Base-by-base conservation (phyloP, 352 stramenopile genomes). In the Globisporangium acanthophoron region DNA sequence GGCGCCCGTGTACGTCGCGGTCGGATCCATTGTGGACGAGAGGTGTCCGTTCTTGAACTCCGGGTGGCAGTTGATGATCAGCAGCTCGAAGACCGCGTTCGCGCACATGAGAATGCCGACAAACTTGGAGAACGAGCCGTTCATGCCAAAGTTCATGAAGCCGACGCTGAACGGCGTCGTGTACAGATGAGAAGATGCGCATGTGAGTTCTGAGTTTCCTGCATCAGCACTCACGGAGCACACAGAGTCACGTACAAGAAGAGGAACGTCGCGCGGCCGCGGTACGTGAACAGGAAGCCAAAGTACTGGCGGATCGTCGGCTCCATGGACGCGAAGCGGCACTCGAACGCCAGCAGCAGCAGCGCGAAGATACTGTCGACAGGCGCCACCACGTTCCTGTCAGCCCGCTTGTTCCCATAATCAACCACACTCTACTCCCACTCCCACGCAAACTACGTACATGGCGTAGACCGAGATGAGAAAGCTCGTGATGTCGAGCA, bases 61-160 rank as follows among this genome's bases (percentile, higher is more conserved):
- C n/a, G 79, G 85, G 67, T 94, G 85, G 62, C 73, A 90, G n/a
- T 85, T 70, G 69, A 94, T 89, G 48, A 94, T 78, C 55, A 90
- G 58, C 21, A 85, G 66, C 62, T 88, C 90, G 58, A 94, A 68
- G 5, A 88, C 49, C 37, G 80, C 83, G 51, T 92, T 92, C 53
- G 56, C 44, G 67, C 80, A 92, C 85, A 93, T 92, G 64, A 90
- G 70, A 20, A 88, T 46, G 40, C 83, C 85, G 35, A 92, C 83
- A 31, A 91, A 70, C 63, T 74, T 82, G 37, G 76, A 63, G 62
- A 94, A 76, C 35, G 77, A 73, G 54, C 80, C 72, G 53, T 85
- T 76, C 72, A 94, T 94, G 60, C 85, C 85, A 62, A 94, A 94
- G 53, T 92, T 79, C 85, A 94, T 93, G 46, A 92, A 94, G 52